phyloP scores from a whole-genome alignment of 257 asterid species.

The Rehmannia glutinosa region DNA sequence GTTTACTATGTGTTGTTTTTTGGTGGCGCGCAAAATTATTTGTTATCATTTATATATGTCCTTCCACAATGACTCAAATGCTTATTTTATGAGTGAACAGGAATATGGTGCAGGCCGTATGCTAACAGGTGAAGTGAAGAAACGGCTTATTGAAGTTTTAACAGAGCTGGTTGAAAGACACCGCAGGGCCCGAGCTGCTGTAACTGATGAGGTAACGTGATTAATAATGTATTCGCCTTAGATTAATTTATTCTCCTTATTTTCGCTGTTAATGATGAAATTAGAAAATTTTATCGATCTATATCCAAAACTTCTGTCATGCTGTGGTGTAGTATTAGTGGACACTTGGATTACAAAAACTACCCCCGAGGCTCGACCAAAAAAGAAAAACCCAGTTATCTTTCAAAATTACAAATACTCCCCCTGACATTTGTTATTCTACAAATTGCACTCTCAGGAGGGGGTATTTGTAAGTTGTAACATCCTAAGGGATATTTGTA shows the following conservation, averaged over 20 bases:
- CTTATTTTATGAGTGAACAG: slow-evolving; percentile 32
- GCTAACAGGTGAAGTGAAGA: slow-evolving; percentile 94
- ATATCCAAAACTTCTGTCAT: no score
- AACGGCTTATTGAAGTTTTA: slow-evolving; percentile 67
- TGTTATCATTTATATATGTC: background rate
- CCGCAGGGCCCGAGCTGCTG: slow-evolving; percentile 74
- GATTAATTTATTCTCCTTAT: background rate
- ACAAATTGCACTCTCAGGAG: no score
- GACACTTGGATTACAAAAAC: no score
- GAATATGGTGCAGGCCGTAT: slow-evolving; percentile 88
- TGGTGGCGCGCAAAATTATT: background rate
- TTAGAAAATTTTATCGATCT: no score
- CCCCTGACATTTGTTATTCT: no score
- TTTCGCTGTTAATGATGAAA: background rate
- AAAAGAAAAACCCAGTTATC: no score
- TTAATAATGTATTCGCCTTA: background rate
- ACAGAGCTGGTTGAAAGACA: slow-evolving; percentile 82
- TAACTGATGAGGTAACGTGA: slow-evolving; percentile 76
- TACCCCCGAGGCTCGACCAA: no score
- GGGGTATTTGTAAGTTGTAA: background rate
- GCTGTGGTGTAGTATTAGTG: no score
- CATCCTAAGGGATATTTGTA: background rate
- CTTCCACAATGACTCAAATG: background rate
- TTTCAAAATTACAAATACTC: no score
- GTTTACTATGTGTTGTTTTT: background rate